These are phyloP conservation scores for Phylloporus arenicola DNA, from an alignment of 768 basidiomycete genomes.

Conservation along the genomic window DNA sequence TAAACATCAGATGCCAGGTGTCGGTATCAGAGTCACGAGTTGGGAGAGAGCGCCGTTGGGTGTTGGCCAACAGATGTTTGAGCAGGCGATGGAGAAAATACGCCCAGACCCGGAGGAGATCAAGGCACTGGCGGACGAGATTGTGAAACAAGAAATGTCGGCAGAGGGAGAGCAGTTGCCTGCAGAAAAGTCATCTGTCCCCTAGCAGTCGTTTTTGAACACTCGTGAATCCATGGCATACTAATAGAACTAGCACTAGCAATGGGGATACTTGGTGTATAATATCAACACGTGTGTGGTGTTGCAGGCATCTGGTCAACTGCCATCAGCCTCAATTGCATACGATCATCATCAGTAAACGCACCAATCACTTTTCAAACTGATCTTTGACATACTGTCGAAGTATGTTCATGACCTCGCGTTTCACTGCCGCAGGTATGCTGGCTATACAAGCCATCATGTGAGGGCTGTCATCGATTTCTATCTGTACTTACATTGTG, in stretches of 20 bases:
- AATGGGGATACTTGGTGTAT: neutral
- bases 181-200: neutral
- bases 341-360: no score
- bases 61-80: conserved; percentile 38
- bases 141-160: conserved; percentile 31
- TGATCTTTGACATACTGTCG: neutral
- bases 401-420: neutral
- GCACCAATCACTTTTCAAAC: neutral
- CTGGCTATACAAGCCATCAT: neutral
- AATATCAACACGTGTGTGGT: neutral
- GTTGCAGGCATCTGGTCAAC: no score
- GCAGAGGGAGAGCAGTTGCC: conserved; percentile 3
- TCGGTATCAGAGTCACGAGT: conserved; percentile 76
- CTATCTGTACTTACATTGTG: neutral
- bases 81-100: conserved; percentile 32
- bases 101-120: conserved; percentile 32
- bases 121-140: conserved; percentile 38
- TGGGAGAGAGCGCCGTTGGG: conserved; percentile 67
- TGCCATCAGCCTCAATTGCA: neutral
- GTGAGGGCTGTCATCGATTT: neutral
- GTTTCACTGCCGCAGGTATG: neutral
- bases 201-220: neutral
- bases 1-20: conserved; percentile 72
- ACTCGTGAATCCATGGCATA: neutral
- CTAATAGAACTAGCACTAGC: neutral